Evolutionary conservation across 495 filamentous ascomycete genomes (phyloP).

Genomic region (Aspergillus incahuasiensis): DNA sequence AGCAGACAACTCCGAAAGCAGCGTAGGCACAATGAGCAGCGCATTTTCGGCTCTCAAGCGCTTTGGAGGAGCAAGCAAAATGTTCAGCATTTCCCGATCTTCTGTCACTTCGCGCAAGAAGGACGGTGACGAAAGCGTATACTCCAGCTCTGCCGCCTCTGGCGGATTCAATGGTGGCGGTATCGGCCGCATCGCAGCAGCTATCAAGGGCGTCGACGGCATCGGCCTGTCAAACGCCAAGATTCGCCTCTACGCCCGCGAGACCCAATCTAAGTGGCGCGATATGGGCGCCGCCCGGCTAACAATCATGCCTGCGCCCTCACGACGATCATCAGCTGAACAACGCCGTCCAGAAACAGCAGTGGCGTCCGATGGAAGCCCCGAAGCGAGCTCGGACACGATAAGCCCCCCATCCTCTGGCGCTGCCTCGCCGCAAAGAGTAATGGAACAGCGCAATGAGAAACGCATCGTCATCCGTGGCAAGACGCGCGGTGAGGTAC

Average conservation of each 20-base stretch:
- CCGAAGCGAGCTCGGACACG: background rate
- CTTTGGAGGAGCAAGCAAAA: slow-evolving; percentile 56
- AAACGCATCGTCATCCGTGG: slow-evolving; percentile 77
- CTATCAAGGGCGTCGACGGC: slow-evolving; percentile 45
- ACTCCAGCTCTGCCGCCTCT: slow-evolving; percentile 55
- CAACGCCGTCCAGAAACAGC: slow-evolving; percentile 37
- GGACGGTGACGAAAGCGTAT: slow-evolving; percentile 49
- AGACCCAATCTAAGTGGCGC: slow-evolving; percentile 75
- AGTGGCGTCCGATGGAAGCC: slow-evolving; percentile 11
- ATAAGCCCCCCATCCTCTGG: slow-evolving; percentile 31
- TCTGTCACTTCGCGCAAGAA: slow-evolving; percentile 57
- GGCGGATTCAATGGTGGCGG: slow-evolving; percentile 38
- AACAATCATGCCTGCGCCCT: slow-evolving; percentile 67
- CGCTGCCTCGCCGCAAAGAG: slow-evolving; percentile 33
- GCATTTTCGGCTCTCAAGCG: slow-evolving; percentile 71
- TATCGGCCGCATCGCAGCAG: slow-evolving; percentile 51
- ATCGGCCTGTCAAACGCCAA: slow-evolving; percentile 72
- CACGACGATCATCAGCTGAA: slow-evolving; percentile 27
- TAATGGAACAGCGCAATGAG: slow-evolving; percentile 62
- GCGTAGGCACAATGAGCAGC: slow-evolving; percentile 53
- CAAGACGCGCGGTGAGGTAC: slow-evolving; percentile 59
- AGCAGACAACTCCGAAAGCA: slow-evolving; percentile 54
- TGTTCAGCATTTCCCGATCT: slow-evolving; percentile 72
- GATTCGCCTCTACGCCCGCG: slow-evolving; percentile 74
- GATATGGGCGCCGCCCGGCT: slow-evolving; percentile 82